Conservation (phyloP, 139 green algal species). For the Chlamydomonas sphaeroides region DNA sequence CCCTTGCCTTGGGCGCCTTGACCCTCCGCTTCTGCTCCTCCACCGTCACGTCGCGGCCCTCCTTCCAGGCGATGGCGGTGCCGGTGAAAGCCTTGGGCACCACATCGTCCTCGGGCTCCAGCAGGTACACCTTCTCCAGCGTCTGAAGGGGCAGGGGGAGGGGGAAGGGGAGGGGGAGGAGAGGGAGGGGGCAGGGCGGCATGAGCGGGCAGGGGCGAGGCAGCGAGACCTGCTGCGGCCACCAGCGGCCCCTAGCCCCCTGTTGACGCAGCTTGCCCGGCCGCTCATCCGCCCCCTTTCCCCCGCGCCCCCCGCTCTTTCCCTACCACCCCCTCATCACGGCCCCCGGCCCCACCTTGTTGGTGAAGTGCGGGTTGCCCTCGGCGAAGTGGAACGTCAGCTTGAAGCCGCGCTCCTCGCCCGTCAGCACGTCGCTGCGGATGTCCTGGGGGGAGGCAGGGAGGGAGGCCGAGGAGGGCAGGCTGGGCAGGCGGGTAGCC, state of each 20-base stretch:
- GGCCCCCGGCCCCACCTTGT: slow-evolving; percentile 43
- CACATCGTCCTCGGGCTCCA: slow-evolving; percentile 84
- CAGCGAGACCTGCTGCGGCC: too few species aligned
- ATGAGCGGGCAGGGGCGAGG: too few species aligned
- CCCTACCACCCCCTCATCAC: background rate
- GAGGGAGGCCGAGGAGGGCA: background rate
- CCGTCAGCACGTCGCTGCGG: slow-evolving; percentile 46
- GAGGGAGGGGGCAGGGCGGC: too few species aligned
- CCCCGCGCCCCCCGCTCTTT: background rate
- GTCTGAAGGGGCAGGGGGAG: slow-evolving; percentile 5
- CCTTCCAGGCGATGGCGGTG: slow-evolving; percentile 53
- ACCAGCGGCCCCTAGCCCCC: too few species aligned
- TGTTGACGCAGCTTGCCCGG: too few species aligned
- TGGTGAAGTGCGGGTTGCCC: slow-evolving; percentile 64
- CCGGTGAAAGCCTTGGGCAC: slow-evolving; percentile 80
- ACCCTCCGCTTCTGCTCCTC: slow-evolving; percentile 60
- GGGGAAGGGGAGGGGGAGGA: background rate
- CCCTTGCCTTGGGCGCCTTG: slow-evolving; percentile 36
- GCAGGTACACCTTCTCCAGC: slow-evolving; percentile 79
- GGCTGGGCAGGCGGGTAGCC: too few species aligned
- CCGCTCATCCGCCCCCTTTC: too few species aligned
- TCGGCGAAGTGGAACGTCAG: slow-evolving; percentile 57
- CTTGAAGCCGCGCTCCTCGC: slow-evolving; percentile 69
- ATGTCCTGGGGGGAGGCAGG: slow-evolving; percentile 33
- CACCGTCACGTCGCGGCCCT: slow-evolving; percentile 47